Evolutionary conservation across 2,329 filamentous ascomycete species (phyloP).

Genomic region (Pyrenophora tritici-repentis): DNA sequence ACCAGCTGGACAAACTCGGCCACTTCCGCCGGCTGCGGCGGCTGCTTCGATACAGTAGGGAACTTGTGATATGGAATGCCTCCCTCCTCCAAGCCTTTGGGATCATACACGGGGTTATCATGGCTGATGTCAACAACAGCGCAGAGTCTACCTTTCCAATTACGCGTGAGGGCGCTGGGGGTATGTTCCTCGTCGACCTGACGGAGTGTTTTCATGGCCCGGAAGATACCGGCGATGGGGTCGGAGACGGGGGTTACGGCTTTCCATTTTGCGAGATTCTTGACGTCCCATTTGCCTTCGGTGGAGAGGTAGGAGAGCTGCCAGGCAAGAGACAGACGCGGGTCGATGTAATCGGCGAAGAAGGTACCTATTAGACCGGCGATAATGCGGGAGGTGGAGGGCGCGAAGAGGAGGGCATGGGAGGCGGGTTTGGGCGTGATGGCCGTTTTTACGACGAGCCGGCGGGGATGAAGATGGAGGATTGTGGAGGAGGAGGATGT

Average conservation of each 20-base stretch:
- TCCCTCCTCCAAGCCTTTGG: conserved; percentile 54
- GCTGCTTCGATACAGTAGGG: conserved; percentile 88
- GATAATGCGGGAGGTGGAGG: conserved; percentile 73
- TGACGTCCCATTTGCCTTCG: conserved; percentile 96
- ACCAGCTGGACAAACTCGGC: conserved; percentile 63
- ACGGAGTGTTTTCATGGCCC: conserved; percentile 89
- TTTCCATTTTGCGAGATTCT: conserved; percentile 92
- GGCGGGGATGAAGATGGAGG: conserved; percentile 34
- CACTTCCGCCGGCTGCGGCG: conserved; percentile 69
- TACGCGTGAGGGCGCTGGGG: conserved; percentile 70
- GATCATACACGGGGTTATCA: conserved; percentile 87
- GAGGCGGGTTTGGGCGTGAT: conserved; percentile 77
- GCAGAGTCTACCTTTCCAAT: conserved; percentile 70
- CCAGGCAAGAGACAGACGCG: conserved; percentile 82
- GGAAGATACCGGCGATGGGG: conserved; percentile 78
- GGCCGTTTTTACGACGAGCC: conserved; percentile 65
- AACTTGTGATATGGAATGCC: conserved; percentile 71
- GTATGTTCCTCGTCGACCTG: conserved; percentile 86
- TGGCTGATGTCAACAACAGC: conserved; percentile 90
- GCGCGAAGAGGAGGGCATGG: conserved; percentile 83
- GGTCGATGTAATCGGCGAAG: conserved; percentile 73
- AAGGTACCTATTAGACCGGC: conserved; percentile 85
- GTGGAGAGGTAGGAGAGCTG: conserved; percentile 87
- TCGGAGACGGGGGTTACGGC: conserved; percentile 76
- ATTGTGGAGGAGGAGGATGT: conserved; percentile 12